phyloP scores from a whole-genome alignment of 495 filamentous ascomycete species.

The Penicillium cataractarum region DNA sequence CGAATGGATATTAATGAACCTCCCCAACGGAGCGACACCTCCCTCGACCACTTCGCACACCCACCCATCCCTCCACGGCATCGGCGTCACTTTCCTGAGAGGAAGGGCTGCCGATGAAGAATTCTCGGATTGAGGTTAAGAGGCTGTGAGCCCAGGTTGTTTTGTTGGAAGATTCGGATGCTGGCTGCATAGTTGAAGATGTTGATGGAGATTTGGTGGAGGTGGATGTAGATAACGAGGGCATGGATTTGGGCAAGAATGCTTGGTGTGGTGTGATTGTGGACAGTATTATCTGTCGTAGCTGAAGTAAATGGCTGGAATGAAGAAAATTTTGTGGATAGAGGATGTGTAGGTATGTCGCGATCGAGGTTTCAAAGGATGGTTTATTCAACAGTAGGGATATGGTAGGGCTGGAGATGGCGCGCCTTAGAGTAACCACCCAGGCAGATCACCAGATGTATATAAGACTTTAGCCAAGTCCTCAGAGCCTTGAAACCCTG shows the following conservation, averaged over 20 bases:
- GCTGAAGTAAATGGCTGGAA: no score
- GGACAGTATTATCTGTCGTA: not conserved
- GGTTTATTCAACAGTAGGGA: not conserved
- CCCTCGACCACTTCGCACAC: slow-evolving; percentile 19
- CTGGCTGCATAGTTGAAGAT: not conserved
- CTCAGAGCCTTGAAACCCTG: no score
- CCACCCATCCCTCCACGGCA: slow-evolving; percentile 31
- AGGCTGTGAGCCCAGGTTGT: slow-evolving; percentile 19
- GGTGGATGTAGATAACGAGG: not conserved
- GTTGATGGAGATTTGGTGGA: not conserved
- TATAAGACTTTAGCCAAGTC: not conserved
- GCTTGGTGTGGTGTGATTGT: not conserved
- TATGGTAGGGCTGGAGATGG: not conserved
- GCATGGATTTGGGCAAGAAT: not conserved
- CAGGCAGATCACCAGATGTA: no score
- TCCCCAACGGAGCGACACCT: slow-evolving; percentile 32
- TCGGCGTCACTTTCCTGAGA: slow-evolving; percentile 24
- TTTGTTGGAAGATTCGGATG: not conserved
- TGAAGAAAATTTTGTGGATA: not conserved
- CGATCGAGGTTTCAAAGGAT: not conserved
- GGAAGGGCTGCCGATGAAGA: slow-evolving; percentile 11
- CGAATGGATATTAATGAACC: slow-evolving; percentile 22
- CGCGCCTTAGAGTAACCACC: no score
- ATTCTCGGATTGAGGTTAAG: slow-evolving; percentile 14
- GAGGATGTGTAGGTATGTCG: not conserved